A percentile compares a stretch with the other conserved stretches of the same genome.
These are phyloP conservation scores for Ulota crispa DNA, from an alignment of 225 moss, liverwort and hornwort genomes.

Conservation along the genomic window DNA sequence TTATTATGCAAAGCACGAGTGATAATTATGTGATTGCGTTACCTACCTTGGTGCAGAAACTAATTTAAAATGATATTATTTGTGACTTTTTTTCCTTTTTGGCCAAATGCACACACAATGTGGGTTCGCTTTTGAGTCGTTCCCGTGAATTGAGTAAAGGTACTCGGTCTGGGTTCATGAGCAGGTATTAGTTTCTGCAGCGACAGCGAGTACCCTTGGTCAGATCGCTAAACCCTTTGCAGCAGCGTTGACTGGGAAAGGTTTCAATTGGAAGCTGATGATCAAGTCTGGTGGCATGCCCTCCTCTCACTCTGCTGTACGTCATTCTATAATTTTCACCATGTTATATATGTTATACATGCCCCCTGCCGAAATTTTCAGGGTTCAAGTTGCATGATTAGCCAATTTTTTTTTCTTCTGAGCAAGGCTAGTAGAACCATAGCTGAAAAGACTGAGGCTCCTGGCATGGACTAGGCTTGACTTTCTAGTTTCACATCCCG, in stretches of 20 bases:
- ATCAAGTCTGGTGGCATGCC: conserved; percentile 94
- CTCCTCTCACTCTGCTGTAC: conserved; percentile 88
- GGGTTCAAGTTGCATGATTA: neutral
- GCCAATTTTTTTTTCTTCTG: neutral
- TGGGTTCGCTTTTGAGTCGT: neutral
- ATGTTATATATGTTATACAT: neutral
- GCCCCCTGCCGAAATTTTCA: neutral
- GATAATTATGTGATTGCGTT: neutral
- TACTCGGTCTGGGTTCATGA: conserved; percentile 21
- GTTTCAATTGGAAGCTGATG: conserved; percentile 83
- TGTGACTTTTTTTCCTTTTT: neutral
- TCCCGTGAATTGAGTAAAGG: neutral
- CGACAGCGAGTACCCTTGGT: conserved; percentile 55
- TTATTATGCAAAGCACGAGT: neutral
- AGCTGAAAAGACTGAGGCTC: neutral
- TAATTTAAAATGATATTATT: neutral
- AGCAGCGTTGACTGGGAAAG: conserved; percentile 64
- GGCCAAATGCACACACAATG: neutral
- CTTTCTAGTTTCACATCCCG: neutral
- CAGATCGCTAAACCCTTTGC: conserved; percentile 80
- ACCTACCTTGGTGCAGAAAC: neutral
- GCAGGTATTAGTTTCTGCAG: conserved; percentile 74
- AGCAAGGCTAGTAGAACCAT: neutral
- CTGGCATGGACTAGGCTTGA: neutral
- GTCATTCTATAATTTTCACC: conserved; percentile 9